phyloP scores from a whole-genome alignment of 768 basidiomycete genomes.

The Tricholoma matsutake region DNA sequence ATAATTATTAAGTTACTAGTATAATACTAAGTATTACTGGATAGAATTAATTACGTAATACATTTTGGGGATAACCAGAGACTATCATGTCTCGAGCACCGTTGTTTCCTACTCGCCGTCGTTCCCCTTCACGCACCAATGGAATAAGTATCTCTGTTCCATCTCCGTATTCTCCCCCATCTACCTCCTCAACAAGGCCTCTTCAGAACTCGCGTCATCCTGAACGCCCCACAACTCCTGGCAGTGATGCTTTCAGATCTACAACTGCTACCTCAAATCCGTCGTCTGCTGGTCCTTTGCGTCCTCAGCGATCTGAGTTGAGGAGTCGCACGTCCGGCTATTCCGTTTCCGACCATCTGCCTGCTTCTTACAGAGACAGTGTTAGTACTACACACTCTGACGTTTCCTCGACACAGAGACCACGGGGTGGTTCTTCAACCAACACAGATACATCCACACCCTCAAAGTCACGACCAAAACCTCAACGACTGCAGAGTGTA shows the following conservation, averaged over 20 bases:
- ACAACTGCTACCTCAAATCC: constrained; percentile 35
- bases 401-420: constrained; percentile 10
- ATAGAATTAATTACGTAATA: neutral
- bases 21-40: no score
- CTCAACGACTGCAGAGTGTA: constrained; percentile 32
- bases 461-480: constrained; percentile 20
- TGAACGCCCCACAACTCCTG: constrained; percentile 53
- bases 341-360: constrained; percentile 45
- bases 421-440: constrained; percentile 5
- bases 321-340: constrained; percentile 55
- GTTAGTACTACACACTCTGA: constrained; percentile 43
- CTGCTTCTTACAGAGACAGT: constrained; percentile 43
- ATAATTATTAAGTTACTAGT: no score
- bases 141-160: constrained; percentile 34
- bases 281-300: constrained; percentile 48
- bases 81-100: constrained; percentile 56
- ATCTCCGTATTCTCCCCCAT: constrained; percentile 33
- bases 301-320: constrained; percentile 67
- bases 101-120: constrained; percentile 54
- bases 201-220: constrained; percentile 58
- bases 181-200: constrained; percentile 43
- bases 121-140: constrained; percentile 43
- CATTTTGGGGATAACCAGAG: neutral
- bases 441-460: constrained; percentile 14
- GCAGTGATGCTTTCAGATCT: constrained; percentile 35